Conservation (phyloP, 108 stramenopile genomes). For the Cylindrotheca closterium region DNA sequence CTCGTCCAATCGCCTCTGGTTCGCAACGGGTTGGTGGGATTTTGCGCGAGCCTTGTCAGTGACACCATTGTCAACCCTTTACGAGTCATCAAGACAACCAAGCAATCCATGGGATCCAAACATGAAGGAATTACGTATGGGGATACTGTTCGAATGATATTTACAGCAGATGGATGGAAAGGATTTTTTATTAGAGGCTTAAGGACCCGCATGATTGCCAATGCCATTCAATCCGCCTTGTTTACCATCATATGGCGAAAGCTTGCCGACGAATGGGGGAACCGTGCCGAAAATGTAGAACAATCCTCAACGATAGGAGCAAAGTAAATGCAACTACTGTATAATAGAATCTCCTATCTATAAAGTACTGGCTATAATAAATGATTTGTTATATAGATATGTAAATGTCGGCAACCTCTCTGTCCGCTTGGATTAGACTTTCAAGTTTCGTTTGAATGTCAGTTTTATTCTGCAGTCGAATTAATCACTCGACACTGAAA, state of each 20-base stretch:
- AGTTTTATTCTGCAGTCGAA: too few species aligned
- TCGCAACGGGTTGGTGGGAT: slow-evolving; percentile 73
- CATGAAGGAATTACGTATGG: slow-evolving; percentile 55
- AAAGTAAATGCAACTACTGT: too few species aligned
- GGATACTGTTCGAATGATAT: slow-evolving; percentile 68
- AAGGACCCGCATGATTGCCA: slow-evolving; percentile 75
- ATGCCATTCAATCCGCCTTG: slow-evolving; percentile 75
- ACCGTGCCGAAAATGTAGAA: neutral
- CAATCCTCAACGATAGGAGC: neutral
- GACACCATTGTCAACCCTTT: slow-evolving; percentile 80
- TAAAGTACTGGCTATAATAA: too few species aligned
- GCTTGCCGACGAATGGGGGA: slow-evolving; percentile 51
- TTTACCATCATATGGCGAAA: slow-evolving; percentile 87
- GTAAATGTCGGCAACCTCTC: too few species aligned
- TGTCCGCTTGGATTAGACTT: too few species aligned
- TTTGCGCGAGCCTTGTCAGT: slow-evolving; percentile 68
- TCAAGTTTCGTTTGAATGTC: too few species aligned
- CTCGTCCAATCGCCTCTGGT: slow-evolving; percentile 41
- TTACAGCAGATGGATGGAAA: slow-evolving; percentile 85
- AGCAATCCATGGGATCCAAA: slow-evolving; percentile 74
- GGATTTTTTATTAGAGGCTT: slow-evolving; percentile 83
- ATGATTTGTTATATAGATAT: too few species aligned
- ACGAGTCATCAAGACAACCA: slow-evolving; percentile 87
- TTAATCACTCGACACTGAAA: too few species aligned
- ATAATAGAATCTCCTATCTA: too few species aligned